Base-by-base conservation (phyloP, 208 protist species). In the Wallacemonas rigidus region DNA sequence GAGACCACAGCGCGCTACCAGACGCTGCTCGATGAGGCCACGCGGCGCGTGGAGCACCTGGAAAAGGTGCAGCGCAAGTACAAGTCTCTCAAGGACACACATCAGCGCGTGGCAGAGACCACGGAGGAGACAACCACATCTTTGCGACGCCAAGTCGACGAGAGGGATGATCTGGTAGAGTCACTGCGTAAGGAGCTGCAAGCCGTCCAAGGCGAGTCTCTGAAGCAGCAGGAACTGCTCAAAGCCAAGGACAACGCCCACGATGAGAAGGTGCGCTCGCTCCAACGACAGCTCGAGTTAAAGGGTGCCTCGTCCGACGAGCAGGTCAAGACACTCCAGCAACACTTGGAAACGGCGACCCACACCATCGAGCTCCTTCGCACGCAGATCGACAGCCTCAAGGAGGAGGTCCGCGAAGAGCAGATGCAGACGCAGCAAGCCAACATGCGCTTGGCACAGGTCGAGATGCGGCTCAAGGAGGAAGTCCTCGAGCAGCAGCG, bases 31-130 rank as follows among this genome's bases (percentile, higher is more conserved):
- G 54, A 72, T 7, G 92, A 95, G 62, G 88, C 87, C 5, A 87
- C 82, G 3, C 72, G 74, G 15, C 84, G 82, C 61, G 79, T 93
- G 73, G 69, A 72, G 9, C 67, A 74, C 45, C 76, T 92, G 17
- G 89, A 95, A 75, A 83, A 87, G 72, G 65, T 80, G 35, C 80
- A 89, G 71, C 82, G 86, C 53, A 88, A 86, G 77, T 94, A 96
- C 81, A 87, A 82, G 63, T 44, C 76, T 15, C 76, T 95, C 64
- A 93, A 93, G 70, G 83, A 92, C 40, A 35, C 77, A 4, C 57
- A 87, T 50, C 55, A 43, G 1, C 50, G 51, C 36, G 35, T 85
- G 8, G 56, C 72, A 60, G 67, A 76, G 58, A 85, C 80, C 65
- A 76, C 79, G 41, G 67, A 80, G 67, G 50, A 73, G 26, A 53